Percentiles rank a stretch among this genome's conserved stretches.
Conservation (phyloP, 2,329 filamentous ascomycete species). For the Diplodia mutila region DNA sequence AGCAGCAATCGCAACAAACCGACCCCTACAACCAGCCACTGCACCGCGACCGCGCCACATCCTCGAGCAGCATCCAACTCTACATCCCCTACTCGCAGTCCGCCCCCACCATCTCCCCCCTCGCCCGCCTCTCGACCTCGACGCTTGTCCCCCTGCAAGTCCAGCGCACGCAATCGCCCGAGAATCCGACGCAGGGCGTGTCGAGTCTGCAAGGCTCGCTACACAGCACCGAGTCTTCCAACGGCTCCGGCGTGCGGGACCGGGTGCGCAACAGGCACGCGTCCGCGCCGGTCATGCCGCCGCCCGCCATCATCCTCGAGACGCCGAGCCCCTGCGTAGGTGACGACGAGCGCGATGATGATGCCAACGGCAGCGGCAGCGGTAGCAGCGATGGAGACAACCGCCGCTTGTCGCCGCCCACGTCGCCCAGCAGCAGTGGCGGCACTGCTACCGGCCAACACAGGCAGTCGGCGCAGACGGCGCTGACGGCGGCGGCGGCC, state of each 20-base stretch:
- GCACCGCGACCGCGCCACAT: not conserved
- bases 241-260: slow-evolving; percentile 2
- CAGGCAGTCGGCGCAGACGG: not conserved
- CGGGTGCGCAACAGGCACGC: not conserved
- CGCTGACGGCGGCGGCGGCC: not conserved
- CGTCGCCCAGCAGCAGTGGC: not conserved
- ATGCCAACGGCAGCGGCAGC: not conserved
- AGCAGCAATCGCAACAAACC: not conserved
- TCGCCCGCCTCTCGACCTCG: slow-evolving; percentile 19
- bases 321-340: slow-evolving; percentile 3
- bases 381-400: not conserved
- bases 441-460: not conserved
- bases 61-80: not conserved
- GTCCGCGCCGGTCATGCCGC: not conserved
- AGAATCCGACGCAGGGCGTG: slow-evolving; percentile 11
- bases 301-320: slow-evolving; percentile 22
- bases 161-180: slow-evolving; percentile 7
- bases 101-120: not conserved
- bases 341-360: not conserved
- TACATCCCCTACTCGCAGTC: slow-evolving; percentile 15
- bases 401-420: not conserved
- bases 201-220: slow-evolving; percentile 16
- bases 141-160: slow-evolving; percentile 22
- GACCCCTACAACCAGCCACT: not conserved
- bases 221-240: slow-evolving; percentile 4